Evolutionary conservation across 2,329 filamentous ascomycete genomes (phyloP), one percentile per base, ranked within the genome.

Genomic region (Colletotrichum spinosum): DNA sequence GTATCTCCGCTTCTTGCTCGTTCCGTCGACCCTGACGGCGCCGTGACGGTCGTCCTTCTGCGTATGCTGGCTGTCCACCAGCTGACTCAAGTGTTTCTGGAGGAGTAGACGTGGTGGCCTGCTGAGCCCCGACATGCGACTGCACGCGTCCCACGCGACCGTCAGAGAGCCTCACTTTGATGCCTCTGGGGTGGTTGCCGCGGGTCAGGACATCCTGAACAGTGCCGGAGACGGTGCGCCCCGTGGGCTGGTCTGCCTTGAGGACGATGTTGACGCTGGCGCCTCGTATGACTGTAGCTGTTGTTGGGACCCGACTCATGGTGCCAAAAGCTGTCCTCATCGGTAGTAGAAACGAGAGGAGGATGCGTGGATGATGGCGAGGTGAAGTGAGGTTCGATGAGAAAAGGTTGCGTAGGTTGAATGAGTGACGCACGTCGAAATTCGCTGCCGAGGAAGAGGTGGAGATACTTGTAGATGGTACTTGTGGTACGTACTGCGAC

Each of bases 61-160:
- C 46, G 9, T 33, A 49, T 6, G 12, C 46, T 0, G 37, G 9
- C 8, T 4, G 0, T 0, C 9, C 41, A 1, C 17, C 53, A 17
- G 58, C 55, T 6, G 48, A 37, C 33, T 39, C 67, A 35, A 37
- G 42, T 35, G 12, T 39, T 25, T 62, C 51, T 46, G 49, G 53
- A 2, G 34, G 51, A 9, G 49, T 45, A 57, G 67, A 56, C 53
- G 55, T 63, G 38, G 61, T 38, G 42, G 53, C 4, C 1, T 12
- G 58, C 34, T 39, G 59, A 11, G 53, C 66, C 49, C 73, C 58
- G 13, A 77, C 80, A 76, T 92, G 83, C 49, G 83, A 80, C 76
- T 94, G 92, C 35, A 95, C 92, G 13, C 92, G 81, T 2, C 92
- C 92, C 3, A 95, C 86, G 34, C 90, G 83, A 1, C 92, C 92